Base-by-base conservation (phyloP, 495 filamentous ascomycete species). In the Neurospora terricola region DNA sequence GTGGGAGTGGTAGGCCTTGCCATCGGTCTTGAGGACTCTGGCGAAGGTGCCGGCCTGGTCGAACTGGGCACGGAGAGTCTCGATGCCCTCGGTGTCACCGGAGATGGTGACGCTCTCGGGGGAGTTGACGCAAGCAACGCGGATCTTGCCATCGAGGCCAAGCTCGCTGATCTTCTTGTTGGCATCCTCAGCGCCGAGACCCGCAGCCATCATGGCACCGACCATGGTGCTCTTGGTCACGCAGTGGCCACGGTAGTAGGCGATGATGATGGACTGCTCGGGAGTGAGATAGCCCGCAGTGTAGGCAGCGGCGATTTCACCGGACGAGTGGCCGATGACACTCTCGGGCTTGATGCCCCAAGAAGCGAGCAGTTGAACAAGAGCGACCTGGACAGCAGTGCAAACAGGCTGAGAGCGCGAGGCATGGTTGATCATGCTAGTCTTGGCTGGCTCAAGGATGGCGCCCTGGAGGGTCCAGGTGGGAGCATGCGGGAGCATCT, bases 311-410 rank as follows among this genome's bases (percentile, higher is more conserved):
- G 79, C 82, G 75, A 90, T 90, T 75, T 91, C 89, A 3, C 89
- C 89, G 74, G 85, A 87, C 0, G 88, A 91, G 74, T 91, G 89
- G 3, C 89, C 88, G 2, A 89, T 81, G 0, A 88, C 87, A 34
- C 82, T 82, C 27, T 71, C 62, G 2, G 87, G 86, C 6, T 69
- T 48, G 8, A 91, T 79, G 27, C 81, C 82, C 79, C 85, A 87
- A 30, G 76, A 79, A 11, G 71, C 70, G 2, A 91, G 76, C 5
- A 90, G 74, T 6, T 86, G 82, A 0, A 88, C 84, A 18, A 91
- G 73, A 2, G 82, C 83, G n/a, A 88, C 76, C 71, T 88, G 86
- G 0, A 88, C 38, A 34, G 82, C 82, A 7, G 84, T 86, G 71
- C 80, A 88, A 38, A 85, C 39, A 9, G 85, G 78, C 72, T 87